Evolutionary conservation across 805 yeast genomes (phyloP).

Genomic region (Zygosaccharomyces kombuchaensis): DNA sequence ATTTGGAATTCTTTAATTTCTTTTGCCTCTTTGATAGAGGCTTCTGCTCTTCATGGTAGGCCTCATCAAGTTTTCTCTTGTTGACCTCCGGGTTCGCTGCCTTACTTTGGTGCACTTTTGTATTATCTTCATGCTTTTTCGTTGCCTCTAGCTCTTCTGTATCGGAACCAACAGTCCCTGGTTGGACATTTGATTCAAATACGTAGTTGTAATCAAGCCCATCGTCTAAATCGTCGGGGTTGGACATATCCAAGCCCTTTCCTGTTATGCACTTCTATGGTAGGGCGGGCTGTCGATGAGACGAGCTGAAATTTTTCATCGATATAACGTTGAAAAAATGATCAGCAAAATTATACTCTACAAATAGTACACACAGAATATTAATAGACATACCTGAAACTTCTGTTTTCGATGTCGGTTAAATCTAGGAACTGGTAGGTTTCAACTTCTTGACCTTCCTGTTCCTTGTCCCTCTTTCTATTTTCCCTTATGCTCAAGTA

Average conservation of each 20-base stretch:
- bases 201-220: slow-evolving; percentile 59
- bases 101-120: slow-evolving; percentile 16
- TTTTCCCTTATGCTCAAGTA: slow-evolving; percentile 48
- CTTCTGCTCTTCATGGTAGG: slow-evolving; percentile 5
- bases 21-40: slow-evolving; percentile 32
- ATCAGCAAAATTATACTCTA: not conserved
- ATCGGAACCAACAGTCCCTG: slow-evolving; percentile 26
- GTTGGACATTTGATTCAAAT: slow-evolving; percentile 35
- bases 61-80: slow-evolving; percentile 33
- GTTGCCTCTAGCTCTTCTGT: not conserved
- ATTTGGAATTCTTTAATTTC: slow-evolving; percentile 36
- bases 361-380: not conserved
- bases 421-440: slow-evolving; percentile 50
- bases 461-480: slow-evolving; percentile 41
- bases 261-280: not conserved
- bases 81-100: slow-evolving; percentile 14
- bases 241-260: slow-evolving; percentile 18
- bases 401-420: slow-evolving; percentile 55
- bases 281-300: not conserved
- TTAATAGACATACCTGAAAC: slow-evolving; percentile 49
- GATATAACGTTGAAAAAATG: not conserved
- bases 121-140: slow-evolving; percentile 8
- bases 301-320: slow-evolving; percentile 11
- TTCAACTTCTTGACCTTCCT: slow-evolving; percentile 30
- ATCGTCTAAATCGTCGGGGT: slow-evolving; percentile 75